These are phyloP conservation scores for Diphasiastrum complanatum DNA, from an alignment of 83 land plant genomes.

Conservation along the genomic window DNA sequence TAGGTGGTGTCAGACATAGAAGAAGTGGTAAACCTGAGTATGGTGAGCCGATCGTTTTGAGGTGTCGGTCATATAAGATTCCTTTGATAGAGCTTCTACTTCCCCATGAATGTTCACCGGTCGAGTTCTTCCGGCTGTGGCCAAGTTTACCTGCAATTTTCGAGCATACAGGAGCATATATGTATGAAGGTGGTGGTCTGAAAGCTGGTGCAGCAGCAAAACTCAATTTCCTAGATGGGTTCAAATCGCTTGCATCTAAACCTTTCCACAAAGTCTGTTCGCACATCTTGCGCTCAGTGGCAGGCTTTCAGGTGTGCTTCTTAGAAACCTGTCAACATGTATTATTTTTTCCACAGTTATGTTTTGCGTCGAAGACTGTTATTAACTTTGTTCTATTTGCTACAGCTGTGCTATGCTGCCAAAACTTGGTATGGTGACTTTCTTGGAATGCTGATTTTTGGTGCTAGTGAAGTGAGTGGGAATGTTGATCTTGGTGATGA, in stretches of 20 bases:
- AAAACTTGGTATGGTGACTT: constrained; percentile 98
- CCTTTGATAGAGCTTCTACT: constrained; percentile 83
- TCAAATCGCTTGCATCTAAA: constrained; percentile 77
- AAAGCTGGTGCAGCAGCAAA: constrained; percentile 75
- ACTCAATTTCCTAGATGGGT: constrained; percentile 74
- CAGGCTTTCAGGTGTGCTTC: constrained; percentile 84
- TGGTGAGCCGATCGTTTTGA: constrained; percentile 84
- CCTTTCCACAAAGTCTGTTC: constrained; percentile 93
- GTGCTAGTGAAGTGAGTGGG: constrained; percentile 96
- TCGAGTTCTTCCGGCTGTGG: constrained; percentile 94
- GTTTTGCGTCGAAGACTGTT: background rate
- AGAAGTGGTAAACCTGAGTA: constrained; percentile 56
- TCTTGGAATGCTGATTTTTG: constrained; percentile 91
- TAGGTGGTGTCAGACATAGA: constrained; percentile 57
- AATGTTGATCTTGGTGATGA: constrained; percentile 97
- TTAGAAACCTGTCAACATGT: background rate
- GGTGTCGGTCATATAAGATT: constrained; percentile 84
- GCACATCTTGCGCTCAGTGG: constrained; percentile 78
- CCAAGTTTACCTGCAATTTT: constrained; percentile 95
- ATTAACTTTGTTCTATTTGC: background rate
- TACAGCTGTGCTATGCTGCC: constrained; percentile 92
- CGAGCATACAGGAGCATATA: constrained; percentile 83
- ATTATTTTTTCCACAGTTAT: background rate
- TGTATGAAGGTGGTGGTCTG: constrained; percentile 88
- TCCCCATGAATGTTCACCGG: constrained; percentile 84